phyloP scores from a whole-genome alignment of 257 asterid genomes.

The Nicotiana paniculata region DNA sequence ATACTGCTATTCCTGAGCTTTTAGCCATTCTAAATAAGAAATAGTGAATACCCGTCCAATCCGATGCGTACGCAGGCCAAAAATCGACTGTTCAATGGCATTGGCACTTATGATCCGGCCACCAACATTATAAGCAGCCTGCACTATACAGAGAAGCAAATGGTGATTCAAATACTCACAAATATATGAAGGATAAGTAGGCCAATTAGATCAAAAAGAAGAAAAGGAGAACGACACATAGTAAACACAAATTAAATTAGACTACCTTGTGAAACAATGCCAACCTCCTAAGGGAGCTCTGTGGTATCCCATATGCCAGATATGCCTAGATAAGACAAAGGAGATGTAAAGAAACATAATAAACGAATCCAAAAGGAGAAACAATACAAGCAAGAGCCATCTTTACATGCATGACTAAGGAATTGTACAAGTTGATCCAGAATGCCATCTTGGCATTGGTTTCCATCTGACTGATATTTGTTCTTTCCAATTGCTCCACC shows the following conservation, averaged over 20 bases:
- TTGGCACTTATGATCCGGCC: conserved; percentile 46
- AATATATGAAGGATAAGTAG: neutral
- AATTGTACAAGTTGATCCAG: conserved; percentile 64
- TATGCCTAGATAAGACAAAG: conserved; percentile 32
- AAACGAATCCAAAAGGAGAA: neutral
- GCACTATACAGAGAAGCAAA: conserved; percentile 26
- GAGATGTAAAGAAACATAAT: conserved; percentile 5
- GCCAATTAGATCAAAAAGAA: neutral
- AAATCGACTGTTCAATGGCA: conserved; percentile 53
- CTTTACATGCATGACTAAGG: conserved; percentile 60
- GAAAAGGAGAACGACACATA: neutral
- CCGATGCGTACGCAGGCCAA: conserved; percentile 45
- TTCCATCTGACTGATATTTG: conserved; percentile 37
- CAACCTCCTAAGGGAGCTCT: conserved; percentile 60
- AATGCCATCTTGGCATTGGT: conserved; percentile 41
- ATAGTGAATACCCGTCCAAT: conserved; percentile 40
- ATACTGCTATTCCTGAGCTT: neutral
- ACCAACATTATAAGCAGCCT: conserved; percentile 59
- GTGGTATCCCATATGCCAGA: conserved; percentile 57
- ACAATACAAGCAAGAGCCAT: neutral
- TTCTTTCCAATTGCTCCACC: conserved; percentile 56
- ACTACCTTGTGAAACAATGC: conserved; percentile 67
- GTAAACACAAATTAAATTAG: conserved; percentile 7
- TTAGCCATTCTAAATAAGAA: neutral
- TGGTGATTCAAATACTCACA: conserved; percentile 14